Evolutionary conservation across 75 land plant species (phyloP), one percentile per base, ranked within the genome.

Genomic region (Pinus albicaulis): DNA sequence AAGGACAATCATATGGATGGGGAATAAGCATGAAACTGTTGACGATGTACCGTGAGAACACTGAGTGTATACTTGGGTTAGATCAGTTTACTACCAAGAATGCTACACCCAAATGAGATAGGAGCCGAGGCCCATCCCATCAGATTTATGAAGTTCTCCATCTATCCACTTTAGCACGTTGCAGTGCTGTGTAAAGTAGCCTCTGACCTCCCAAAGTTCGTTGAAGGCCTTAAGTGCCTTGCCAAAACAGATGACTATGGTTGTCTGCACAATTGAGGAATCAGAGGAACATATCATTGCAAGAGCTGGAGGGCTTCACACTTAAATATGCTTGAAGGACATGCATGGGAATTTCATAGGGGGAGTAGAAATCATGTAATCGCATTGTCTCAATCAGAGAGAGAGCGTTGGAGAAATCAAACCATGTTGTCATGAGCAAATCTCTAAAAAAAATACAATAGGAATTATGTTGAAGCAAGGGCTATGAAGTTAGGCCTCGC

Each of bases 1-100:
- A 82, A 88, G 95, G 69, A 92, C 91, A 72, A 93, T 92, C 57
- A 92, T 90, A 70, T 92, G 95, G 93, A 91, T 91, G 93, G 92
- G 93, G 11, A 85, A 84, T 80, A 86, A 80, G 85, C 92, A 91
- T 74, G 93, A 91, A 74, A 84, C 92, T 0, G 93, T 89, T 11
- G 93, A 91, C 78, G 93, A 91, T 80, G 93, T 91, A 15, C 93
- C 93, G 5, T 91, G 91, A 71, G 93, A 91, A 91, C 85, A 91
- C 93, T 13, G 93, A 86, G 52, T 92, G 92, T 57, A 66, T 91
- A 89, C 92, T 89, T 44, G 93, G 93, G 20, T 74, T 91, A 59
- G 93, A 91, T 76, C 91, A 91, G 81, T 91, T 80, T 68, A 89
- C 89, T 80, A 91, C 93, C 58, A 91, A 91, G 83, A 91, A 91